Conservation (phyloP, 139 green algal genomes). For the Coelastrella sp. region DNA sequence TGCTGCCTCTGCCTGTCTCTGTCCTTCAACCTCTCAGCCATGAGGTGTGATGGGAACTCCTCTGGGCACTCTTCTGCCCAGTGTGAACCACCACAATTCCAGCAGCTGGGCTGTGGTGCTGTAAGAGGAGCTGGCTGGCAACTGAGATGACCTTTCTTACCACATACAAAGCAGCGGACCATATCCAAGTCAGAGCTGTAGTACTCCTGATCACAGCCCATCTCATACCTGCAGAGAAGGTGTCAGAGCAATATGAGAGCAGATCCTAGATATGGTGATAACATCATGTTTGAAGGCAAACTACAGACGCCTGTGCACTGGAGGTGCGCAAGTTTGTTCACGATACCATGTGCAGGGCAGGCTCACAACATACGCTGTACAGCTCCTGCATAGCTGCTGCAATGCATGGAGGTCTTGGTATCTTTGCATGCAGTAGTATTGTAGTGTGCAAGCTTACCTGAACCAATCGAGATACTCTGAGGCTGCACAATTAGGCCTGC, state of each 20-base stretch:
- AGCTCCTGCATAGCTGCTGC: too few relatives aligned
- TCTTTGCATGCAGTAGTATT: too few relatives aligned
- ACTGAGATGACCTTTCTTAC: slow-evolving; percentile 71
- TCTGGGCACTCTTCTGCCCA: slow-evolving; percentile 60
- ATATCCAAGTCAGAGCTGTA: slow-evolving; percentile 62
- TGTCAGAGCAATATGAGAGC: too few relatives aligned
- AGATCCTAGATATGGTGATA: too few relatives aligned
- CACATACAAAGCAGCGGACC: slow-evolving; percentile 77
- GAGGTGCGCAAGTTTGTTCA: too few relatives aligned
- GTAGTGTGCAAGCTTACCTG: too few relatives aligned
- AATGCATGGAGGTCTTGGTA: too few relatives aligned
- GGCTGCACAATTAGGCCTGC: slow-evolving; percentile 59
- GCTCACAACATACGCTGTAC: too few relatives aligned
- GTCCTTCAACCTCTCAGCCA: slow-evolving; percentile 53
- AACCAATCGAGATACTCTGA: slow-evolving; percentile 67
- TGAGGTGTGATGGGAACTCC: slow-evolving; percentile 53
- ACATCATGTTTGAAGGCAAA: too few relatives aligned
- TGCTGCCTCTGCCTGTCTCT: slow-evolving; percentile 33
- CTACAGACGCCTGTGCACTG: too few relatives aligned
- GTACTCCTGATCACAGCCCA: slow-evolving; percentile 72
- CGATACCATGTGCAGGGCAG: too few relatives aligned
- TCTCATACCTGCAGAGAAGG: slow-evolving; percentile 68
- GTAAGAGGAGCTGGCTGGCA: slow-evolving; percentile 57
- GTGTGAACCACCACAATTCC: slow-evolving; percentile 74
- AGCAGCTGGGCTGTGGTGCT: slow-evolving; percentile 53